These are phyloP conservation scores for Atkinsonella texensis DNA, from an alignment of 2,329 filamentous ascomycete genomes.

Conservation along the genomic window DNA sequence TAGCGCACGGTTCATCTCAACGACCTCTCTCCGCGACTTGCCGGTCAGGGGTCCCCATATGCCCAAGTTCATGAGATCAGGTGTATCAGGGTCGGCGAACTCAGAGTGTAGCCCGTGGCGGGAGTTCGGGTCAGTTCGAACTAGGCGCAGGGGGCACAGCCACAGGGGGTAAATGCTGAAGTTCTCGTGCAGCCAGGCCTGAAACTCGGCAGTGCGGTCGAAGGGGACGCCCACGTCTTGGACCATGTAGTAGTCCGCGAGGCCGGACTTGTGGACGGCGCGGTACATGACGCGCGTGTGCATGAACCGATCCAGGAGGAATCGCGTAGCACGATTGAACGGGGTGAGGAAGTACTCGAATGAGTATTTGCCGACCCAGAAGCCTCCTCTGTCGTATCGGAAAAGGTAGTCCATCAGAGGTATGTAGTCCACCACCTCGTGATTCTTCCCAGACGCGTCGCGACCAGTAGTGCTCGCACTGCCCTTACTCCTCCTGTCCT, in stretches of 20 bases:
- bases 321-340: conserved; percentile 52
- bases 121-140: conserved; percentile 28
- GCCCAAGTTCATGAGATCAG: conserved; percentile 46
- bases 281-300: conserved; percentile 55
- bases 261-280: conserved; percentile 48
- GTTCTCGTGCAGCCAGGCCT: conserved; percentile 32
- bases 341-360: conserved; percentile 53
- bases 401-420: conserved; percentile 57
- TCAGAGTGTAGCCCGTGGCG: conserved; percentile 35
- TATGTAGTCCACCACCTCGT: conserved; percentile 36
- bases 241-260: conserved; percentile 48
- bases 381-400: conserved; percentile 56
- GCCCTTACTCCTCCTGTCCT: conserved; percentile 5
- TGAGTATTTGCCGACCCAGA: conserved; percentile 53
- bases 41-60: conserved; percentile 42
- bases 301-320: conserved; percentile 48
- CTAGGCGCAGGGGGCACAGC: conserved; percentile 40
- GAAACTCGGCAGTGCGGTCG: conserved; percentile 29
- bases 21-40: conserved; percentile 30
- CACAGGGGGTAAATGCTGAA: conserved; percentile 41
- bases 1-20: conserved; percentile 44
- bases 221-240: conserved; percentile 49
- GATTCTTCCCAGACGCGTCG: not conserved
- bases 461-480: not conserved
- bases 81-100: conserved; percentile 26